Conservation (phyloP, 768 basidiomycete species). For the Hebeloma cylindrosporum region DNA sequence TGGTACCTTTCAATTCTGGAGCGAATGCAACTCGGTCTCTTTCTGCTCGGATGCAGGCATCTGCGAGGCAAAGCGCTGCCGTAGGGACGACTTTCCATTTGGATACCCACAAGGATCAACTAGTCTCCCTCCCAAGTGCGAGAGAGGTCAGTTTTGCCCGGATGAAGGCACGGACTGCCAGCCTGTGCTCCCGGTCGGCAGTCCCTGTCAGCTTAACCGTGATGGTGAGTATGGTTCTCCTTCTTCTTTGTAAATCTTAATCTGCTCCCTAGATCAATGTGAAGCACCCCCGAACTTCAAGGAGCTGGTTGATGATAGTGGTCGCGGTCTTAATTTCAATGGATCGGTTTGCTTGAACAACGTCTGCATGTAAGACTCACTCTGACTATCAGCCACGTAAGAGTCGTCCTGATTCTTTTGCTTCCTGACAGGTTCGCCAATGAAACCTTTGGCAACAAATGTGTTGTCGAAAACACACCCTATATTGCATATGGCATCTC, state of each 20-base stretch:
- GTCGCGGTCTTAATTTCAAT: conserved; percentile 72
- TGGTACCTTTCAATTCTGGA: conserved; percentile 78
- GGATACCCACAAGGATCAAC: conserved; percentile 48
- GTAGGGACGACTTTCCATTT: conserved; percentile 77
- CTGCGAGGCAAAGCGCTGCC: conserved; percentile 68
- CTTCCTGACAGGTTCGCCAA: conserved; percentile 67
- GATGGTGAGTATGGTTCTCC: conserved; percentile 54
- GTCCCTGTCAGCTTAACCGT: conserved; percentile 80
- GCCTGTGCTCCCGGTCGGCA: conserved; percentile 55
- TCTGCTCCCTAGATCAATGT: conserved; percentile 66
- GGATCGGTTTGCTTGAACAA: conserved; percentile 84
- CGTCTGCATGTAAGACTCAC: conserved; percentile 67
- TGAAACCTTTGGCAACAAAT: conserved; percentile 59
- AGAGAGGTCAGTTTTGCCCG: conserved; percentile 70
- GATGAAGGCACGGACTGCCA: conserved; percentile 79
- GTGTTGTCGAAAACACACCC: conserved; percentile 75
- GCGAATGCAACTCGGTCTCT: conserved; percentile 70
- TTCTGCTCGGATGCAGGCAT: conserved; percentile 58
- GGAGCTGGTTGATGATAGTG: conserved; percentile 62
- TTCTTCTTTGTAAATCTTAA: conserved; percentile 1
- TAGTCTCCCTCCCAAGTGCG: conserved; percentile 60
- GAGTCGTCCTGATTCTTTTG: background rate
- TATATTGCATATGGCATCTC: conserved; percentile 68
- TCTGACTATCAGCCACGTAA: background rate
- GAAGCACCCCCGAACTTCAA: conserved; percentile 62